Conservation (phyloP, 139 green algal species). For the Haematococcus lacustris region DNA sequence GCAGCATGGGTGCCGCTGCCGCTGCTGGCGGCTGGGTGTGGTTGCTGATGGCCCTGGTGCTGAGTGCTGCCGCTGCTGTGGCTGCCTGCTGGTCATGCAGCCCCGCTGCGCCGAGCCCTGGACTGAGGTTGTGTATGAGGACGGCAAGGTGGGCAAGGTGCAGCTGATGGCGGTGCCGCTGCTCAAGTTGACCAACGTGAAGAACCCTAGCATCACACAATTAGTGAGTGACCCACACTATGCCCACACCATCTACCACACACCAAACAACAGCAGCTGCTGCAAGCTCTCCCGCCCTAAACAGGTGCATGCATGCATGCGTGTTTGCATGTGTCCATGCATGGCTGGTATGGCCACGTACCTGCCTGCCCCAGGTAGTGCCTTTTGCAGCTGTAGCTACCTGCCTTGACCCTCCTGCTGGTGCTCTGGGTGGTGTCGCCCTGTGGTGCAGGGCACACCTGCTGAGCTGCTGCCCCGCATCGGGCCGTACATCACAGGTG, state of each 20-base stretch:
- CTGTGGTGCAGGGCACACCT: not conserved
- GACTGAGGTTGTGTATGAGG: not conserved
- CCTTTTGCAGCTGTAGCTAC: not conserved
- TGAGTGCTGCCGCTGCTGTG: no score
- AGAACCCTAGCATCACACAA: not conserved
- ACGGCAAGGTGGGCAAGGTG: not conserved
- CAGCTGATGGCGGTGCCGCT: not conserved
- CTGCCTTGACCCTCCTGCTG: not conserved
- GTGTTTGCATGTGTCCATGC: not conserved
- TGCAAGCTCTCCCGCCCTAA: no score
- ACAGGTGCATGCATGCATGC: not conserved
- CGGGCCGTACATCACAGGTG: not conserved
- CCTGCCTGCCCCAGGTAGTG: not conserved
- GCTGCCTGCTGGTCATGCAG: no score
- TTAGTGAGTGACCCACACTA: not conserved
- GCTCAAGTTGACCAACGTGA: conserved; percentile 1
- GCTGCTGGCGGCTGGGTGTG: no score
- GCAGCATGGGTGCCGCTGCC: no score
- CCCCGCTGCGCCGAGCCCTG: conserved; percentile 1
- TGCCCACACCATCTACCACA: not conserved
- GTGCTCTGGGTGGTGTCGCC: not conserved
- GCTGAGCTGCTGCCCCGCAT: not conserved
- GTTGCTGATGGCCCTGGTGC: no score
- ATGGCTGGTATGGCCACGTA: not conserved
- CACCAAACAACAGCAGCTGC: not conserved